Percentiles rank a stretch among this genome's conserved stretches.
Evolutionary conservation across 2,329 filamentous ascomycete genomes (phyloP).

Genomic region (Emmonsia crescens): DNA sequence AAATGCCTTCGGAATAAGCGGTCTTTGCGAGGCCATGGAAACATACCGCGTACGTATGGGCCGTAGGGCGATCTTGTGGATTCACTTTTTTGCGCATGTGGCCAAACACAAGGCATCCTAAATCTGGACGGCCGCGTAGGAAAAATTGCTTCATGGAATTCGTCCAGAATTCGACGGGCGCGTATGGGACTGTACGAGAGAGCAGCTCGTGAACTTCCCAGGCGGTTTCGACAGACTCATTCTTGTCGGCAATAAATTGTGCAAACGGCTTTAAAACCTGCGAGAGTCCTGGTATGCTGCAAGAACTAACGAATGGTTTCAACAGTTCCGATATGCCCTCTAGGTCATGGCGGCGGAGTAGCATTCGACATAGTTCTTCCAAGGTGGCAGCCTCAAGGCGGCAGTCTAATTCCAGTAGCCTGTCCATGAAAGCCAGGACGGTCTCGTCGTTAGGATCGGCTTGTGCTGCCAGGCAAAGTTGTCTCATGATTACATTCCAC

Average conservation of each 20-base stretch:
- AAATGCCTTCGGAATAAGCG: slow-evolving; percentile 53
- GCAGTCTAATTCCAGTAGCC: slow-evolving; percentile 59
- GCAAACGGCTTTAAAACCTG: slow-evolving; percentile 56
- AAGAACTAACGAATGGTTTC: slow-evolving; percentile 47
- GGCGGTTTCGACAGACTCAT: slow-evolving; percentile 46
- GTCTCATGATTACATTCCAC: slow-evolving; percentile 55
- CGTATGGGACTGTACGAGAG: slow-evolving; percentile 49
- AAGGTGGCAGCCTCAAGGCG: slow-evolving; percentile 65
- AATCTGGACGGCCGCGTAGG: slow-evolving; percentile 62
- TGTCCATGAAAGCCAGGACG: slow-evolving; percentile 61
- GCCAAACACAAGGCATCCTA: slow-evolving; percentile 76
- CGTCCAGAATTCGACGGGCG: slow-evolving; percentile 54
- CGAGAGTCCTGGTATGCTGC: slow-evolving; percentile 48
- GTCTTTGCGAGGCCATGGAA: slow-evolving; percentile 62
- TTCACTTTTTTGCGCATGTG: slow-evolving; percentile 79
- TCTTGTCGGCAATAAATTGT: slow-evolving; percentile 53
- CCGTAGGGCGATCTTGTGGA: slow-evolving; percentile 51
- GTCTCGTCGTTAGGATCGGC: slow-evolving; percentile 57
- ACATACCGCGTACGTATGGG: slow-evolving; percentile 65
- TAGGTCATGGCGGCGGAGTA: slow-evolving; percentile 65
- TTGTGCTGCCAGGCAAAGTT: slow-evolving; percentile 50
- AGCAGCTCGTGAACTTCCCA: slow-evolving; percentile 54
- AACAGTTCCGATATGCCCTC: slow-evolving; percentile 74
- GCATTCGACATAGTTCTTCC: slow-evolving; percentile 58
- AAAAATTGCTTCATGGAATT: slow-evolving; percentile 77